Evolutionary conservation across 352 stramenopile species (phyloP).

Genomic region (Plasmopara viticola): DNA sequence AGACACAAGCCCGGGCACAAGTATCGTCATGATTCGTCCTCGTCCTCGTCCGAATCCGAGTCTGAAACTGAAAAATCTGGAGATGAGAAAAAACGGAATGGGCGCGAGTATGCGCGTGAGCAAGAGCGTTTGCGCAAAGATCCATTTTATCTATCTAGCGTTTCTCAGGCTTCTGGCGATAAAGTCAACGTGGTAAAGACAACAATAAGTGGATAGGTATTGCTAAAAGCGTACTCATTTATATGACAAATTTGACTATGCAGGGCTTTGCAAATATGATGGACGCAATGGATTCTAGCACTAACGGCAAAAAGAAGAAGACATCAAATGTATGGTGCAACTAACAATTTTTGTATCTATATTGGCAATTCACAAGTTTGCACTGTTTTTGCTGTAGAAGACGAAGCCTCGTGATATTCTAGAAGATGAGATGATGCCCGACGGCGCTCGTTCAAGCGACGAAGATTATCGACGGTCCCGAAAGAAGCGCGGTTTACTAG

Average conservation of each 20-base stretch:
- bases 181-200: slow-evolving; percentile 27
- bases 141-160: slow-evolving; percentile 70
- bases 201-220: neutral
- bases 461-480: slow-evolving; percentile 47
- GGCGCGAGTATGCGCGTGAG: slow-evolving; percentile 40
- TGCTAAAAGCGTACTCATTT: neutral
- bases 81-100: slow-evolving; percentile 35
- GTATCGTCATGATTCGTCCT: slow-evolving; percentile 18
- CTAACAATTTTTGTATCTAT: neutral
- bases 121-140: slow-evolving; percentile 69
- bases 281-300: slow-evolving; percentile 50
- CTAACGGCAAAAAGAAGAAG: slow-evolving; percentile 70
- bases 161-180: slow-evolving; percentile 22
- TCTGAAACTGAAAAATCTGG: slow-evolving; percentile 32
- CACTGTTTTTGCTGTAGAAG: slow-evolving; percentile 6
- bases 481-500: slow-evolving; percentile 38
- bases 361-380: neutral
- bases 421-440: slow-evolving; percentile 77
- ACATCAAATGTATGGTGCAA: slow-evolving; percentile 37
- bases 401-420: slow-evolving; percentile 50
- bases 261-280: slow-evolving; percentile 79
- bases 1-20: slow-evolving; percentile 45
- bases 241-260: neutral
- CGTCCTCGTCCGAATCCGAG: slow-evolving; percentile 28
- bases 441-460: slow-evolving; percentile 61